Conservation (phyloP, 2,329 filamentous ascomycete species). For the Dendryphion nanum region DNA sequence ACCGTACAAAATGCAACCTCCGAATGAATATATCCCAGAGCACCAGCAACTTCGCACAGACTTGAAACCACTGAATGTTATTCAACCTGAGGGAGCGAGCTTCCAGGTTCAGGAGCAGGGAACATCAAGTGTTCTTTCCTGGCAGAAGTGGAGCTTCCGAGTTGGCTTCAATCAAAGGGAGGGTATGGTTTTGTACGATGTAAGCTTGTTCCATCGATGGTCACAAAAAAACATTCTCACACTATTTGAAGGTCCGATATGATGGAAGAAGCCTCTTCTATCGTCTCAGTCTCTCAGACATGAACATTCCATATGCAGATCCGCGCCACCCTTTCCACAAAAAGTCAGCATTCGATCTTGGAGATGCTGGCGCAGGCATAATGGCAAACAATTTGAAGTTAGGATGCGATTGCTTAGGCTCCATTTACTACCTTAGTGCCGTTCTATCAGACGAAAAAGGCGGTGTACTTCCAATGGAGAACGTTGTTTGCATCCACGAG, state of each 20-base stretch:
- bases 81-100: conserved; percentile 64
- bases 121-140: conserved; percentile 56
- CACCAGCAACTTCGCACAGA: conserved; percentile 60
- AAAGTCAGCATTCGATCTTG: conserved; percentile 69
- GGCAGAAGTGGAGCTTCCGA: conserved; percentile 72
- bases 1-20: conserved; percentile 58
- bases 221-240: conserved; percentile 9
- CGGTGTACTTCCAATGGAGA: conserved; percentile 59
- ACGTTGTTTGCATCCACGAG: conserved; percentile 68
- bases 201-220: conserved; percentile 39
- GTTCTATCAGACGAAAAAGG: conserved; percentile 61
- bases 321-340: conserved; percentile 67
- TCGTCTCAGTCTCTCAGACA: conserved; percentile 64
- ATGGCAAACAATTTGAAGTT: conserved; percentile 69
- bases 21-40: conserved; percentile 67
- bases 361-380: conserved; percentile 63
- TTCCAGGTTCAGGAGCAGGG: conserved; percentile 55
- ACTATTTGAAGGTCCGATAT: conserved; percentile 45
- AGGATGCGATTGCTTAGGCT: conserved; percentile 69
- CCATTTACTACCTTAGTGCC: conserved; percentile 65
- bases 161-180: conserved; percentile 69
- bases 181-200: conserved; percentile 67
- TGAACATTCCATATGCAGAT: conserved; percentile 64
- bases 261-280: conserved; percentile 66
- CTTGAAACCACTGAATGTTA: conserved; percentile 62